A percentile compares a stretch with the other conserved stretches of the same genome.
phyloP scores from a whole-genome alignment of 164 flowering plant genomes.

The Liquidambar formosana region DNA sequence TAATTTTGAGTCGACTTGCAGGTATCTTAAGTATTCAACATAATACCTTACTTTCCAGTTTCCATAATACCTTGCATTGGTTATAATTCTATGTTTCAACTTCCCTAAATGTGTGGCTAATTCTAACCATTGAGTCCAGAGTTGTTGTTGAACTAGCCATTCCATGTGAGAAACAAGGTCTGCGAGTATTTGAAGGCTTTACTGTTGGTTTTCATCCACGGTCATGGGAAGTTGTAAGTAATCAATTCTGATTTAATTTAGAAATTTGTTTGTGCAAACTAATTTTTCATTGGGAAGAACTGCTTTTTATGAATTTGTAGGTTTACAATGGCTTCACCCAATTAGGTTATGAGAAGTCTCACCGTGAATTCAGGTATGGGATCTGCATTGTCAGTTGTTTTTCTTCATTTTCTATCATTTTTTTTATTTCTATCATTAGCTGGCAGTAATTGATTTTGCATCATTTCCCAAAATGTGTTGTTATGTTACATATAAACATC shows the following conservation, averaged over 20 bases:
- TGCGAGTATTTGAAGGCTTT: slow-evolving; percentile 86
- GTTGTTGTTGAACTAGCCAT: slow-evolving; percentile 80
- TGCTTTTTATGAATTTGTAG: slow-evolving; percentile 35
- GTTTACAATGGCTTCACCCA: slow-evolving; percentile 93
- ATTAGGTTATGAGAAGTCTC: slow-evolving; percentile 68
- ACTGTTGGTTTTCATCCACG: slow-evolving; percentile 96
- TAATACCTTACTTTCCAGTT: too few species aligned
- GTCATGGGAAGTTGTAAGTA: slow-evolving; percentile 90
- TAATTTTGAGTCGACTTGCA: slow-evolving; percentile 74
- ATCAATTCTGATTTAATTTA: slow-evolving; percentile 2
- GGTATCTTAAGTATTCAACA: slow-evolving; percentile 51
- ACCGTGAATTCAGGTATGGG: slow-evolving; percentile 68
- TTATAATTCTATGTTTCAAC: not conserved
- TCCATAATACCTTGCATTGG: too few species aligned
- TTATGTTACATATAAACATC: not conserved
- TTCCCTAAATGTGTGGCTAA: not conserved
- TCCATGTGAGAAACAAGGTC: slow-evolving; percentile 71
- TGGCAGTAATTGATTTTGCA: not conserved
- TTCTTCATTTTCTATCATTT: not conserved
- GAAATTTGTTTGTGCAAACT: not conserved
- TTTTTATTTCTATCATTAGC: not conserved
- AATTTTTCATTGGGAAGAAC: not conserved
- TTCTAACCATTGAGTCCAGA: slow-evolving; percentile 36
- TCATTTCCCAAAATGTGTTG: not conserved
- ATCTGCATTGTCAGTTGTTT: not conserved